A percentile compares a stretch with the other conserved stretches of the same genome.
These are phyloP conservation scores for Yarrowia deformans DNA, from an alignment of 805 yeast genomes.

Conservation along the genomic window DNA sequence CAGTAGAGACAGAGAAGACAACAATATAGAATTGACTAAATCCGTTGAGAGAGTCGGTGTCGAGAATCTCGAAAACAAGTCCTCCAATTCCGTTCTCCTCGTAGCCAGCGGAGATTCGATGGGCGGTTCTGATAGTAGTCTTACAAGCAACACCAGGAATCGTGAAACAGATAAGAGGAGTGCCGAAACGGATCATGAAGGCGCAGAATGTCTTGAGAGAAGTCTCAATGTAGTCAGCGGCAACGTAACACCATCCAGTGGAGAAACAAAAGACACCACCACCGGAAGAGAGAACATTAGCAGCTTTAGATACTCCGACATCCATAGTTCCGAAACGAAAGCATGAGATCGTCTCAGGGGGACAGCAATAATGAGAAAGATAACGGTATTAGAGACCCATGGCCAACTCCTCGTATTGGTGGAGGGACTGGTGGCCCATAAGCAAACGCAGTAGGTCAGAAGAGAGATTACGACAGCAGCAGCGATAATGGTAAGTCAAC, in stretches of 20 bases:
- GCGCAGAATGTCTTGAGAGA: slow-evolving; percentile 67
- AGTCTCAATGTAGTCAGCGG: slow-evolving; percentile 87
- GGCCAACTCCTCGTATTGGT: slow-evolving; percentile 79
- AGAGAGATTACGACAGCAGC: slow-evolving; percentile 76
- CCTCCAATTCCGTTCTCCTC: slow-evolving; percentile 74
- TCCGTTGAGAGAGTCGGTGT: slow-evolving; percentile 79
- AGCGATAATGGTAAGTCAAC: slow-evolving; percentile 83
- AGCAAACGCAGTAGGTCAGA: slow-evolving; percentile 72
- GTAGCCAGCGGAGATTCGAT: slow-evolving; percentile 60
- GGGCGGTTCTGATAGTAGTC: slow-evolving; percentile 63
- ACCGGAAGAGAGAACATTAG: slow-evolving; percentile 79
- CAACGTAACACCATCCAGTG: slow-evolving; percentile 93
- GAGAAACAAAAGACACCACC: slow-evolving; percentile 86
- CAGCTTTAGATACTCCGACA: slow-evolving; percentile 74
- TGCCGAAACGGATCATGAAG: slow-evolving; percentile 66
- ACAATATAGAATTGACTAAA: slow-evolving; percentile 93
- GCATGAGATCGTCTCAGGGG: slow-evolving; percentile 72
- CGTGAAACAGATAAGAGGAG: slow-evolving; percentile 76
- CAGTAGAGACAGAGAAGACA: slow-evolving; percentile 80
- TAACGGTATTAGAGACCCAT: slow-evolving; percentile 84
- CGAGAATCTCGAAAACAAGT: slow-evolving; percentile 77
- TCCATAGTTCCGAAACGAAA: slow-evolving; percentile 63
- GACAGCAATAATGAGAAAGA: slow-evolving; percentile 79
- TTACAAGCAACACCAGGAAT: slow-evolving; percentile 87
- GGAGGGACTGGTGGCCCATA: slow-evolving; percentile 88